Base-by-base conservation (phyloP, 495 filamentous ascomycete species). In the Penicillium angulare region DNA sequence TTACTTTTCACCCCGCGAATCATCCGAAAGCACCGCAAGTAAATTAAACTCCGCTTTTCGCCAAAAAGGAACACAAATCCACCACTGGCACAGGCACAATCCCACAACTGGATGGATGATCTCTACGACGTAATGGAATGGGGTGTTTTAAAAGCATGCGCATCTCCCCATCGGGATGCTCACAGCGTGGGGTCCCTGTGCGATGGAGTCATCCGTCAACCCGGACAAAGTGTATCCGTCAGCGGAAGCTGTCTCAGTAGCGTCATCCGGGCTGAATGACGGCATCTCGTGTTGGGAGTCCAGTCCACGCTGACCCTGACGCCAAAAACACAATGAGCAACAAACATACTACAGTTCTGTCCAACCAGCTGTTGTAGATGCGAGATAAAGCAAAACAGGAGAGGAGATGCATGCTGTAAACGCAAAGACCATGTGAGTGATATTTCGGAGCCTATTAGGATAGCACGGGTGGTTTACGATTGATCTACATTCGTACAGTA, bases 151-250 rank as follows among this genome's bases (percentile, higher is more conserved):
- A 23, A 46, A 32, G 17, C 8, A 52, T 60, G 53, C 53, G 57
- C 50, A 47, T 35, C 50, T 53, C 57, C 50, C 42, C 26, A 57
- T 60, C 39, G 57, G 57, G 57, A 16, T 47, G 39, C 9, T 53
- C 38, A 27, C 35, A 32, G 36, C 47, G 49, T 55, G 56, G 52
- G 34, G 52, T 53, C 47, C 43, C 48, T 39, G 47, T 48, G 42
- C 29, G 47, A 57, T 52, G 55, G 41, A 41, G 43, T 49, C 56
- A 49, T 42, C 50, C 42, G 42, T 49, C 32, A 48, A 47, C n/a
- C n/a, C n/a, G 32, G 13, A 27, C 22, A 31, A 39, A 36, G 32
- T 26, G 31, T 26, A 13, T 16, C 27, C 43, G n/a, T 33, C 43
- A 34, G 5, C 24, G 8, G 18, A 12, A 20, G 12, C n/a, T 13